Evolutionary conservation across 768 basidiomycete genomes (phyloP), one percentile per base, ranked within the genome.

Genomic region (Dendrothele bispora): DNA sequence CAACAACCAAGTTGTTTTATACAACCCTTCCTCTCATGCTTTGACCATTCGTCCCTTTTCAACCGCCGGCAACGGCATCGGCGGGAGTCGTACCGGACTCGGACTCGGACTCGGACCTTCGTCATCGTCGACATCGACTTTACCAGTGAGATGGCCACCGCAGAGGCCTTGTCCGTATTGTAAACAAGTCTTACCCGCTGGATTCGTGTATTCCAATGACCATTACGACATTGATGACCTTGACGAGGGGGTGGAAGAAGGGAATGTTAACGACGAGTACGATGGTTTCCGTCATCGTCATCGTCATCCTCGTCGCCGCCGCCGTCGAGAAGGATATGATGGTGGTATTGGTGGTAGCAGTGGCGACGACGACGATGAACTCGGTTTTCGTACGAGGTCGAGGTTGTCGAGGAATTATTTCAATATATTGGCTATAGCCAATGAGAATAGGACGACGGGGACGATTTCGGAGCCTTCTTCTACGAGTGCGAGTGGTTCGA

Each of bases 1-100:
- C n/a, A n/a, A n/a, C n/a, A 88, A 90, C 64, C 89, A 92, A 58
- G 84, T 93, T 28, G 91, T 94, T 14, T 75, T 93, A 7, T 94
- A 92, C 69, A 90, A 94, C 60, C 84, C 91, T 0, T 84, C 79
- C 2, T 91, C 86, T 1, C 91, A 93, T 60, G 90, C 91, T 2
- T 70, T 94, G 18, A 79, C 90, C 15, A 85, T 91, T 49, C 73
- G 72, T n/a, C n/a, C n/a, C n/a, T n/a, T n/a, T n/a, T n/a, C n/a
- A n/a, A n/a, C n/a, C n/a, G n/a, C n/a, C n/a, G n/a, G n/a, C n/a
- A n/a, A n/a, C n/a, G n/a, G n/a, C n/a, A n/a, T n/a, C n/a, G n/a
- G n/a, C n/a, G n/a, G n/a, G n/a, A n/a, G n/a, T n/a, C n/a, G n/a
- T n/a, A n/a, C n/a, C n/a, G n/a, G n/a, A n/a, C n/a, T n/a, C n/a